Percentiles rank a stretch among this genome's conserved stretches.
Evolutionary conservation across 805 yeast genomes (phyloP).

Genomic region (Yarrowia sp.): DNA sequence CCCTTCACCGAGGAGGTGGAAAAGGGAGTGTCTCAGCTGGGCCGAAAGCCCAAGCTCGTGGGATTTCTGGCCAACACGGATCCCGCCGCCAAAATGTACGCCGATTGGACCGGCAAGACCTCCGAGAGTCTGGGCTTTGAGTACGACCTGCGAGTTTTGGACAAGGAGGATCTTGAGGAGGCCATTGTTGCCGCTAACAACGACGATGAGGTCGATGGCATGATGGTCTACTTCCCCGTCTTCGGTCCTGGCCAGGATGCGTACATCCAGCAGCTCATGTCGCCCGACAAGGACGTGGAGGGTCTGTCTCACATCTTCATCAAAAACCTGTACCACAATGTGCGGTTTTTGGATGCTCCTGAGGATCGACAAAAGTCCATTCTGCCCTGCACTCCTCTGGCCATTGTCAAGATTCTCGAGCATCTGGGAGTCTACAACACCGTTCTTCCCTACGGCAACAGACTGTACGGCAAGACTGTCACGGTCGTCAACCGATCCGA

Average conservation of each 20-base stretch:
- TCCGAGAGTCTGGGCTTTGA: slow-evolving; percentile 80
- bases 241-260: slow-evolving; percentile 94
- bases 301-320: slow-evolving; percentile 88
- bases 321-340: slow-evolving; percentile 92
- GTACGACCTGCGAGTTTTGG: slow-evolving; percentile 70
- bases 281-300: slow-evolving; percentile 92
- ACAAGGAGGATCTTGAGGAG: slow-evolving; percentile 81
- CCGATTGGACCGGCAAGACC: slow-evolving; percentile 93
- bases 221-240: slow-evolving; percentile 96
- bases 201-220: slow-evolving; percentile 76
- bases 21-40: slow-evolving; percentile 51
- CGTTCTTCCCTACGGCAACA: slow-evolving; percentile 79
- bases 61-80: slow-evolving; percentile 91
- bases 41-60: slow-evolving; percentile 68
- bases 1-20: slow-evolving; percentile 70
- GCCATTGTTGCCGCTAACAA: slow-evolving; percentile 76
- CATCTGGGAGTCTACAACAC: slow-evolving; percentile 83
- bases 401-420: slow-evolving; percentile 89
- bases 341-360: slow-evolving; percentile 75
- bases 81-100: slow-evolving; percentile 94
- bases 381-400: slow-evolving; percentile 94
- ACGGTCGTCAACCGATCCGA: slow-evolving; percentile 91
- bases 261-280: slow-evolving; percentile 87
- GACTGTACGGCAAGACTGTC: slow-evolving; percentile 88
- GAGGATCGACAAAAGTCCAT: slow-evolving; percentile 69